Conservation (phyloP, 148 eudicot species). For the Rhododendron ferrugineum region DNA sequence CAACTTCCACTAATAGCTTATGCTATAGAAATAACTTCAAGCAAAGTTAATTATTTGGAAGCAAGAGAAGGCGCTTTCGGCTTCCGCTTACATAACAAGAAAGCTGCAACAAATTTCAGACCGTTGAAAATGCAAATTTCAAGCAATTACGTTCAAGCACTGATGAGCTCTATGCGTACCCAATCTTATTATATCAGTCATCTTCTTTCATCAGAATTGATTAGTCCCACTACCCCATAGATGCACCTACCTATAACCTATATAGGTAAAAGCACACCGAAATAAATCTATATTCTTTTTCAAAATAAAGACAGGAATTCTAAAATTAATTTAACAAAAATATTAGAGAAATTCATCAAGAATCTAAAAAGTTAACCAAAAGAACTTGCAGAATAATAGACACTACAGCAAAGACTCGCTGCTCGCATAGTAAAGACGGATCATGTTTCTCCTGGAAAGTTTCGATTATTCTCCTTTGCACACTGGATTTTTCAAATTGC, state of each 20-base stretch:
- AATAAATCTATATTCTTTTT: background rate
- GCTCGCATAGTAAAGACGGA: background rate
- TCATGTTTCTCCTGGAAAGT: background rate
- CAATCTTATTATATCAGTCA: background rate
- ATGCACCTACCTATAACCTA: background rate
- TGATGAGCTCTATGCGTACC: background rate
- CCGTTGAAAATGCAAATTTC: background rate
- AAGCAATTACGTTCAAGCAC: slow-evolving; percentile 2
- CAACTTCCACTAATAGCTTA: background rate
- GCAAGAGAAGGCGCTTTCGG: background rate
- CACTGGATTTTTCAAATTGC: background rate
- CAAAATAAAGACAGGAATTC: background rate
- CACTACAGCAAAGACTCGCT: background rate
- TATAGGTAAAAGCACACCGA: background rate
- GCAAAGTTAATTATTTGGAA: background rate
- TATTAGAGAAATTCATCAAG: background rate
- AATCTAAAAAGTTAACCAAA: background rate
- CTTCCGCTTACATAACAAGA: background rate
- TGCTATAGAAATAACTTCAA: background rate
- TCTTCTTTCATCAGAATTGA: background rate
- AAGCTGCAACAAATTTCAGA: background rate
- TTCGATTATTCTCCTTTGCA: background rate
- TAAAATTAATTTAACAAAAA: no score
- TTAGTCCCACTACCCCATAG: background rate
- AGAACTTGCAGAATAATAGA: background rate